Conservation (phyloP, 2,329 filamentous ascomycete genomes). For the Fusarium drepaniforme region DNA sequence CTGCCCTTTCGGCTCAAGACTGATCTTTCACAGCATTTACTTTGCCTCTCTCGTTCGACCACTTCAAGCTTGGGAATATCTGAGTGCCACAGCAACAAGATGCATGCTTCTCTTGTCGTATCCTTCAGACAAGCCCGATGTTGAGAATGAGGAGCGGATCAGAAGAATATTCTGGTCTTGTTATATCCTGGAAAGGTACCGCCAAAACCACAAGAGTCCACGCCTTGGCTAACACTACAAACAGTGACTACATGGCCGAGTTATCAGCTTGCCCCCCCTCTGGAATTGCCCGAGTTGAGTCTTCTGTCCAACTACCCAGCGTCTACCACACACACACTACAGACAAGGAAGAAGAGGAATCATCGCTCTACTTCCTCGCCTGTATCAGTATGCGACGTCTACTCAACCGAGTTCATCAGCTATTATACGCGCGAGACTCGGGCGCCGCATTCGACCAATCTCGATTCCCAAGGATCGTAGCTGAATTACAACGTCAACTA, state of each 20-base stretch:
- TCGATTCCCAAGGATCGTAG: conserved; percentile 61
- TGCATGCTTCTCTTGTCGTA: conserved; percentile 63
- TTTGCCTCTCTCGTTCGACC: conserved; percentile 63
- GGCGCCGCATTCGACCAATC: conserved; percentile 58
- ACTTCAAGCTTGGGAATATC: conserved; percentile 65
- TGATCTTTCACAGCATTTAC: conserved; percentile 50
- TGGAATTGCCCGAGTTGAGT: conserved; percentile 64
- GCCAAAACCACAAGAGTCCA: accelerated
- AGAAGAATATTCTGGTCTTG: conserved; percentile 67
- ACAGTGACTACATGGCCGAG: conserved; percentile 65
- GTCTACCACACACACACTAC: conserved; percentile 59
- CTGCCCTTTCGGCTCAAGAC: accelerated
- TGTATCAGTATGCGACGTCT: conserved; percentile 65
- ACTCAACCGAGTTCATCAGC: conserved; percentile 61
- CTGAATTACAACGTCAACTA: conserved; percentile 61
- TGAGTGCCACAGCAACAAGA: conserved; percentile 62
- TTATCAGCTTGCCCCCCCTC: conserved; percentile 62
- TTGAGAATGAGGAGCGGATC: conserved; percentile 60
- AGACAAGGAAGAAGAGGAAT: conserved; percentile 56
- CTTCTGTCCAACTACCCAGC: conserved; percentile 61
- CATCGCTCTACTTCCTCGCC: conserved; percentile 64
- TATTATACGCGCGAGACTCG: conserved; percentile 60
- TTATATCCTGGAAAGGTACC: conserved; percentile 64
- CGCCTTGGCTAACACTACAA: neutral
- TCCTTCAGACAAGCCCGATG: conserved; percentile 47